These are phyloP conservation scores for Tuber brumale DNA, from an alignment of 495 filamentous ascomycete species.

Conservation along the genomic window DNA sequence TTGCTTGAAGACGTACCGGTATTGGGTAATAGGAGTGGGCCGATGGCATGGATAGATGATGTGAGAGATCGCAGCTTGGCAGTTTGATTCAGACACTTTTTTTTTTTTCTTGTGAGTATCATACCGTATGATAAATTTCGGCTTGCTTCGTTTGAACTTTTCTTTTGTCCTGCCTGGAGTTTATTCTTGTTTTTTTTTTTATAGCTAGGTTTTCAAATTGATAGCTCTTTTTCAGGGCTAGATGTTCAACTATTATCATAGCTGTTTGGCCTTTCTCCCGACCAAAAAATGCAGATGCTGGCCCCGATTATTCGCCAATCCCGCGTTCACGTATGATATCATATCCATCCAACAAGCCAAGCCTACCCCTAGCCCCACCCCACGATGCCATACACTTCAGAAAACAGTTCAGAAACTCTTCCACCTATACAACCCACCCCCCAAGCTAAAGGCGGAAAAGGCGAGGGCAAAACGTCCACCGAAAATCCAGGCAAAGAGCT, in stretches of 20 bases:
- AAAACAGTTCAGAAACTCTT: neutral
- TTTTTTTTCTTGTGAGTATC: too few relatives aligned
- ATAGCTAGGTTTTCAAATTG: neutral
- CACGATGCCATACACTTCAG: neutral
- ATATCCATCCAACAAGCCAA: neutral
- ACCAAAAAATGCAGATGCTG: neutral
- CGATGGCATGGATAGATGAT: neutral
- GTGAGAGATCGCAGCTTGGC: neutral
- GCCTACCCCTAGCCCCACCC: neutral
- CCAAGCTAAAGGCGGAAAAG: neutral
- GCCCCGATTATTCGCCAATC: neutral
- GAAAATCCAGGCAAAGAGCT: neutral
- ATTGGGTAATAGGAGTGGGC: neutral
- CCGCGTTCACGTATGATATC: neutral
- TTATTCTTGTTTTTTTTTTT: neutral
- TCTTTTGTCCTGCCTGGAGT: neutral
- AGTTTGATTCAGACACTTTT: neutral
- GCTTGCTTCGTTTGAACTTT: neutral
- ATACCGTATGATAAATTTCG: too few relatives aligned
- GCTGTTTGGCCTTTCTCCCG: neutral
- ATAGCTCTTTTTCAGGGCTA: neutral
- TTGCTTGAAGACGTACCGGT: neutral
- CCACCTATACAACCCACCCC: neutral
- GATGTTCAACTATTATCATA: neutral
- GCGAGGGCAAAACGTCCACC: neutral